Evolutionary conservation across 345 rosid species (phyloP).

Genomic region (Abelmoschus esculentus): DNA sequence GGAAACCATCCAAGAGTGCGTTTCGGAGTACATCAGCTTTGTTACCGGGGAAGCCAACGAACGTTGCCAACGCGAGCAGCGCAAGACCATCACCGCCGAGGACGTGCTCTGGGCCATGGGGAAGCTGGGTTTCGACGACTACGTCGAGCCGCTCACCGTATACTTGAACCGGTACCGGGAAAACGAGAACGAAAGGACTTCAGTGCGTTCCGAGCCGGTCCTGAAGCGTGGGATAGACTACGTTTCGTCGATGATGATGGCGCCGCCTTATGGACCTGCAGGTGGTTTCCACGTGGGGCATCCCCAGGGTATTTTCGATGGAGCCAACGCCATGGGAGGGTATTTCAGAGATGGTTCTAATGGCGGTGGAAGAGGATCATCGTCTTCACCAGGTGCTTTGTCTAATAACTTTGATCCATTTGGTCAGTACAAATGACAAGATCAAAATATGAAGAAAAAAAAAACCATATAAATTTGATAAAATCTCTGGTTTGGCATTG

Average conservation of each 20-base stretch:
- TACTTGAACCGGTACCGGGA: conserved; percentile 43
- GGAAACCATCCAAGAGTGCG: conserved; percentile 65
- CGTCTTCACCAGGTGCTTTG: not conserved
- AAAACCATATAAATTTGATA: not conserved
- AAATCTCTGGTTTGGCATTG: not conserved
- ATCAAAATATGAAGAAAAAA: not conserved
- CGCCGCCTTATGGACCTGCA: conserved; percentile 14
- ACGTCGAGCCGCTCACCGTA: conserved; percentile 36
- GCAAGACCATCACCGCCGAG: conserved; percentile 62
- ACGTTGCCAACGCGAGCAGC: conserved; percentile 63
- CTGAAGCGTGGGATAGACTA: conserved; percentile 10
- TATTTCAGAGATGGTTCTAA: not conserved
- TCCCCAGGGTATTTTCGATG: conserved; percentile 12
- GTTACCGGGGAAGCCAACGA: conserved; percentile 66
- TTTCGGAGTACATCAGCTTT: conserved; percentile 66
- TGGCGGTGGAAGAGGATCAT: conserved; percentile 7
- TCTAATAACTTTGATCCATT: conserved; percentile 12
- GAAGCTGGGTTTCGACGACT: conserved; percentile 57
- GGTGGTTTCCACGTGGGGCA: not conserved
- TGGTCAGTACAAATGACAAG: conserved; percentile 14
- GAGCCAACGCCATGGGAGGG: not conserved
- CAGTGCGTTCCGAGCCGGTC: conserved; percentile 7
- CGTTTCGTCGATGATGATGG: not conserved
- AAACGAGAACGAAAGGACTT: conserved; percentile 29
- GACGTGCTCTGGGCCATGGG: conserved; percentile 70